These are phyloP conservation scores for Gossypium lobatum DNA, from an alignment of 441 rosid species.

Conservation along the genomic window DNA sequence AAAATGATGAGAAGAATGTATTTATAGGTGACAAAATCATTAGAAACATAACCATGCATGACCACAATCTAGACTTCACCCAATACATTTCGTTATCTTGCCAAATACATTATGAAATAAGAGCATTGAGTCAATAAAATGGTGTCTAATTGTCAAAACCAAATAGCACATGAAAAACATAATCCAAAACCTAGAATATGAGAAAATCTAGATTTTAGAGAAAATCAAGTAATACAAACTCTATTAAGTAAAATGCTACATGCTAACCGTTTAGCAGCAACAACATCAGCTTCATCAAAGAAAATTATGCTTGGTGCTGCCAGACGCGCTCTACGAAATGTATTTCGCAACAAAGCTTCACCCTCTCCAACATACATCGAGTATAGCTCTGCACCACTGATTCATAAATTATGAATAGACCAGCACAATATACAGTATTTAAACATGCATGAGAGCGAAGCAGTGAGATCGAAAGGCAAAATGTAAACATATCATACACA, in stretches of 20 bases:
- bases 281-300: constrained; percentile 90
- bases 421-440: background rate
- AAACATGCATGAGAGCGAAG: background rate
- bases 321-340: constrained; percentile 84
- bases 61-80: background rate
- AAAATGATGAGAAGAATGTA: background rate
- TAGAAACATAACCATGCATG: background rate
- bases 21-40: background rate
- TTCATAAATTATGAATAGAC: constrained; percentile 12
- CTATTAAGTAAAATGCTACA: background rate
- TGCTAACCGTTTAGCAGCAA: constrained; percentile 71
- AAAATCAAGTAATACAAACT: background rate
- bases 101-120: background rate
- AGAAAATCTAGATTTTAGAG: background rate
- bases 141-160: background rate
- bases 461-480: background rate
- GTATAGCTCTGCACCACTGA: constrained; percentile 89
- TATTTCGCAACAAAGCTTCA: constrained; percentile 82
- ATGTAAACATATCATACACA: background rate
- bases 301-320: constrained; percentile 93
- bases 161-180: background rate
- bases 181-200: background rate
- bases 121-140: background rate
- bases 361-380: constrained; percentile 99
- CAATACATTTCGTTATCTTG: background rate